Base-by-base conservation (phyloP, 2,329 filamentous ascomycete species). In the Hypoxylon sp. region DNA sequence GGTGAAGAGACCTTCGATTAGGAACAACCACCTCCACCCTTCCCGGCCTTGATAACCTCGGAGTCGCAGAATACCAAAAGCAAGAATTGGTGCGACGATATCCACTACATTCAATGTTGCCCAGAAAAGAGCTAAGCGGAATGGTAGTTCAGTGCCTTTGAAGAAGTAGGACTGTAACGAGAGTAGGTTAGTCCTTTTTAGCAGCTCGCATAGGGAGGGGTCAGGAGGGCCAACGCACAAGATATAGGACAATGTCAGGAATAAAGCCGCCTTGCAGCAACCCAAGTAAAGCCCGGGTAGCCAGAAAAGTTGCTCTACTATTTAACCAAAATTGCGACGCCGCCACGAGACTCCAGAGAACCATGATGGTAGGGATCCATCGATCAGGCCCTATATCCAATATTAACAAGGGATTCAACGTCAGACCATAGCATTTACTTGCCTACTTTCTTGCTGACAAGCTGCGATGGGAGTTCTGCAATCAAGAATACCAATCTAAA, bases 1-100 rank as follows among this genome's bases (percentile, higher is more conserved):
- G 0, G 82, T 84, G 11, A 78, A 60, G 4, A 81, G 69, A 3
- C 80, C 81, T 72, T 91, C 88, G 10, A 90, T 80, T 1, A 89
- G 75, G 70, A 89, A 86, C 0, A 86, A 75, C 82, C 83, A 85
- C 41, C 79, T 74, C 82, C 82, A 83, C 1, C 81, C 81, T 1
- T 77, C 76, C 73, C 76, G 78, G 14, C 78, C 79, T 0, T 71
- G 63, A 3, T 82, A 65, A 1, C 80, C 80, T 46, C 81, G 74
- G 76, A 83, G 70, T n/a, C 76, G 76, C 14, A 81, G 65, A 7
- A 80, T 69, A 7, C 73, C 79, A 57, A 75, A 79, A 1, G 79
- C 79, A 13, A 78, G 73, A 1, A 81, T 67, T 0, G 79, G 75
- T 0, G 78, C 75, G 46, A 78, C 46, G 7, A 80, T 77, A 50